Evolutionary conservation across 768 basidiomycete genomes (phyloP).

Genomic region (Dentipellis sp.): DNA sequence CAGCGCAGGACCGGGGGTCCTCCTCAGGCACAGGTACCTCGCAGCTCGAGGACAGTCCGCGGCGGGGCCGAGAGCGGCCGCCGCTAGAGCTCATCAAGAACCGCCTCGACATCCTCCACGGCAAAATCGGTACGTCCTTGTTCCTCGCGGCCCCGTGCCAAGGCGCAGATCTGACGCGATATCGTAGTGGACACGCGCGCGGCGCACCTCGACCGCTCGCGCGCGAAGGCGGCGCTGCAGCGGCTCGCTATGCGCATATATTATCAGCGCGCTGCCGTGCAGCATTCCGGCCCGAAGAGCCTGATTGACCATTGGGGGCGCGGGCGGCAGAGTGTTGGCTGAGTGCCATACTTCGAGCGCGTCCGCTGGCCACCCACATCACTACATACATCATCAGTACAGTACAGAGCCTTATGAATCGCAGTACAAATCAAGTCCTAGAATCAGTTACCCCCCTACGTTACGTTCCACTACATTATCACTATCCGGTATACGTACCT

Average conservation of each 20-base stretch:
- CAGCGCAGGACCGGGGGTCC: slow-evolving; percentile 30
- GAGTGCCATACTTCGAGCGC: slow-evolving; percentile 1
- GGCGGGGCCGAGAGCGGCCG: slow-evolving; percentile 24
- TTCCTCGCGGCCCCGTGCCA: not conserved
- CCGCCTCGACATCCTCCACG: slow-evolving; percentile 44
- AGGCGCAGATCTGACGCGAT: not conserved
- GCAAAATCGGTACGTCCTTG: slow-evolving; percentile 46
- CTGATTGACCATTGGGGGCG: slow-evolving; percentile 7
- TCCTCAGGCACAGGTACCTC: not conserved
- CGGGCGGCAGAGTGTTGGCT: not conserved
- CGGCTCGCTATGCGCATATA: slow-evolving; percentile 51
- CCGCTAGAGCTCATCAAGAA: slow-evolving; percentile 40
- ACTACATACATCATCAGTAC: no score
- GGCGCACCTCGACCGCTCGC: slow-evolving; percentile 66
- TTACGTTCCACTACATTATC: not conserved
- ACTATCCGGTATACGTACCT: not conserved
- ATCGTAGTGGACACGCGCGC: slow-evolving; percentile 60
- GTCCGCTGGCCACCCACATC: not conserved
- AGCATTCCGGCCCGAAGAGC: slow-evolving; percentile 14
- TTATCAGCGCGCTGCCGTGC: slow-evolving; percentile 42
- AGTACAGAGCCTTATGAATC: not conserved
- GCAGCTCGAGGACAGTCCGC: slow-evolving; percentile 16
- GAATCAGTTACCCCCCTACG: no score
- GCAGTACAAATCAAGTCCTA: no score
- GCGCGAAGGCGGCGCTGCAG: slow-evolving; percentile 62